Percentiles rank a stretch among this genome's conserved stretches.
These are phyloP conservation scores for Alternaria burnsii DNA, from an alignment of 2,329 filamentous ascomycete species.

Conservation along the genomic window DNA sequence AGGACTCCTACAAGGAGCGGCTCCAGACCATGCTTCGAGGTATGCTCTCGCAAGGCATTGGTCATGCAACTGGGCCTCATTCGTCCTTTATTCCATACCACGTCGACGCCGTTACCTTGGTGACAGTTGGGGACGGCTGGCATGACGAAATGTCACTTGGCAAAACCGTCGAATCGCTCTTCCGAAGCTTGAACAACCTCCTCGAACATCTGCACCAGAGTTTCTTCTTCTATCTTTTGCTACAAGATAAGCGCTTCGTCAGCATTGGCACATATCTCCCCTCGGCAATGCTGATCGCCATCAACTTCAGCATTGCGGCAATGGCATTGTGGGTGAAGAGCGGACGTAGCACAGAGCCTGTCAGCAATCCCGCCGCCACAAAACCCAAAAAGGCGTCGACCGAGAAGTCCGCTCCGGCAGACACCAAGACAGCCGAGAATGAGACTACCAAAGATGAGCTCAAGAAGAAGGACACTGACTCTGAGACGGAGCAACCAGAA, in stretches of 20 bases:
- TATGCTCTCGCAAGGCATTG: conserved; percentile 90
- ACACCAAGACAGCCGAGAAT: background rate
- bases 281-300: conserved; percentile 95
- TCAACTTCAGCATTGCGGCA: conserved; percentile 94
- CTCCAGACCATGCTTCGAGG: conserved; percentile 89
- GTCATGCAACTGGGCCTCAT: conserved; percentile 88
- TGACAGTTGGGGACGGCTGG: conserved; percentile 90
- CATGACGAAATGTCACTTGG: conserved; percentile 98
- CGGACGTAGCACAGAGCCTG: conserved; percentile 57
- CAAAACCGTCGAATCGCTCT: conserved; percentile 85
- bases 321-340: conserved; percentile 94
- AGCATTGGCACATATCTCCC: conserved; percentile 98
- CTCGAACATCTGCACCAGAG: conserved; percentile 97
- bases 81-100: conserved; percentile 98
- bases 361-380: conserved; percentile 39
- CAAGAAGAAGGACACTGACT: background rate
- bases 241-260: conserved; percentile 91
- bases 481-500: background rate
- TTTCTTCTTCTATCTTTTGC: conserved; percentile 98
- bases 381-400: conserved; percentile 15
- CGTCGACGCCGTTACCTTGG: conserved; percentile 92
- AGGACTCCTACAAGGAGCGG: conserved; percentile 80
- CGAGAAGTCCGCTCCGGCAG: conserved; percentile 66
- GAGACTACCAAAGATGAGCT: background rate
- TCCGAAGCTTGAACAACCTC: conserved; percentile 93